Conservation (phyloP, 2,329 filamentous ascomycete genomes). For the Sclerotinia subarctica region DNA sequence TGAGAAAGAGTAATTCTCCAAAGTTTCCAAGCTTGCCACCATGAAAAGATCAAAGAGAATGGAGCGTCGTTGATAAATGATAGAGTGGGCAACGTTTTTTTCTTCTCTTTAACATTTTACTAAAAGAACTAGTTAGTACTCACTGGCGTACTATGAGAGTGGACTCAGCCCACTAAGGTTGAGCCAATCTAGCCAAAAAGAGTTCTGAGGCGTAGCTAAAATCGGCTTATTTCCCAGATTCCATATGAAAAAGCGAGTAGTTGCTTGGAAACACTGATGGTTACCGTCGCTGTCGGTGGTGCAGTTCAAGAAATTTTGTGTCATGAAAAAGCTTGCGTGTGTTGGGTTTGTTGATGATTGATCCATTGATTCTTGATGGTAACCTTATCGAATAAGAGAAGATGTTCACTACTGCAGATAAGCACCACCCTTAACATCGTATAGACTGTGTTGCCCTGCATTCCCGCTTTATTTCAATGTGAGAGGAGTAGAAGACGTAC, state of each 20-base stretch:
- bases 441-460: neutral
- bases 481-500: too few species aligned
- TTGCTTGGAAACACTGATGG: neutral
- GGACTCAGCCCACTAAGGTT: slow-evolving; percentile 1
- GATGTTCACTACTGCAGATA: neutral
- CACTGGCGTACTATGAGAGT: neutral
- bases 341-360: neutral
- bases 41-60: neutral
- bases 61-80: neutral
- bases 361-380: too few species aligned
- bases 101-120: neutral
- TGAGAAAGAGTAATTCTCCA: neutral
- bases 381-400: neutral
- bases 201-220: neutral
- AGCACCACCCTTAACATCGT: neutral
- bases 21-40: neutral
- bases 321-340: too few species aligned
- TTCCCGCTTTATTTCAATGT: neutral
- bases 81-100: neutral
- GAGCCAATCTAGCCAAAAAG: slow-evolving; percentile 6
- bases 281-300: neutral
- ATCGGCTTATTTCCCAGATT: too few species aligned
- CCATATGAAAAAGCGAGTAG: neutral
- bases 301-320: neutral
- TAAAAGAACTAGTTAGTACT: neutral